Evolutionary conservation across 164 flowering plant species (phyloP).

Genomic region (Houttuynia cordata): DNA sequence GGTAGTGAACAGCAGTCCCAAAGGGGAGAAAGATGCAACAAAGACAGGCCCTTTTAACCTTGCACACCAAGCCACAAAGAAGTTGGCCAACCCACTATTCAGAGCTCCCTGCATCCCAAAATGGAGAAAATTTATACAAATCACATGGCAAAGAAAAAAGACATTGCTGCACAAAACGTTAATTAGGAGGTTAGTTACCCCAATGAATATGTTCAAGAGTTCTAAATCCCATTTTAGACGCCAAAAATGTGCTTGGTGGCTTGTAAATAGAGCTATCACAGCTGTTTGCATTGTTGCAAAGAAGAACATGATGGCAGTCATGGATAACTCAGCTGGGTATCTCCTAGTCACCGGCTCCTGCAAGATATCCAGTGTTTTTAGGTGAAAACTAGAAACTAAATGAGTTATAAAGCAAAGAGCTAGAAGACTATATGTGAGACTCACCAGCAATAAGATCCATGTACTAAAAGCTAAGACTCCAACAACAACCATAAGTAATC

Average conservation of each 20-base stretch:
- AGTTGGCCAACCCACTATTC: conserved; percentile 5
- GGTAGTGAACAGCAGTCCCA: conserved; percentile 4
- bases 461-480: conserved; percentile 20
- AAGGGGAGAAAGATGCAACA: conserved; percentile 5
- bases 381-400: too few species aligned
- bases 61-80: conserved; percentile 7
- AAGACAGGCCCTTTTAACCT: conserved; percentile 7
- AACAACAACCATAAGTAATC: conserved; percentile 14
- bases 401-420: too few species aligned
- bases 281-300: conserved; percentile 14
- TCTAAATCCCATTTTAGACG: conserved; percentile 14
- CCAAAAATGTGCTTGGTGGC: conserved; percentile 11
- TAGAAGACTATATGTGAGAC: too few species aligned
- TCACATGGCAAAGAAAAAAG: not conserved
- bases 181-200: conserved; percentile 9
- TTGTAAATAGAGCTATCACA: conserved; percentile 8
- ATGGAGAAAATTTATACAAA: not conserved
- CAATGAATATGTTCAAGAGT: conserved; percentile 11
- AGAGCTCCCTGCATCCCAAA: conserved; percentile 3
- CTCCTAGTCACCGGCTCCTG: conserved; percentile 15
- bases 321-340: conserved; percentile 14
- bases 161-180: not conserved
- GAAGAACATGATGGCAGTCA: conserved; percentile 16
- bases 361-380: not conserved
- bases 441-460: conserved; percentile 22